Percentiles rank a stretch among this genome's conserved stretches.
phyloP scores from a whole-genome alignment of 2,329 filamentous ascomycete species.

The Eutypella sp. region DNA sequence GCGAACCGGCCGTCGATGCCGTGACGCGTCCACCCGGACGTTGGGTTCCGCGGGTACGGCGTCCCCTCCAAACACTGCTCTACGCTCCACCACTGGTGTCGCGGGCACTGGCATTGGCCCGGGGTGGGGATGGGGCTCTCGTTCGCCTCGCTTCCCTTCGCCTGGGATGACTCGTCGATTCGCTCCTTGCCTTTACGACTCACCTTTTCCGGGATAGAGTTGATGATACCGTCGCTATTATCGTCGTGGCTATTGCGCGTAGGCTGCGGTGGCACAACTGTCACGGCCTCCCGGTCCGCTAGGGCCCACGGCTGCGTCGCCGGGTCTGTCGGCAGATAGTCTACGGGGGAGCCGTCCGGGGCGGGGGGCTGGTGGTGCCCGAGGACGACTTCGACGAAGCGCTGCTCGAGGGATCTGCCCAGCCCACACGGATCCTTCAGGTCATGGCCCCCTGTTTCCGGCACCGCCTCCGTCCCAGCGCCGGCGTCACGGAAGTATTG shows the following conservation, averaged over 20 bases:
- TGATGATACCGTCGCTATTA: too few relatives aligned
- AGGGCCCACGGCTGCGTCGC: slow-evolving; percentile 12
- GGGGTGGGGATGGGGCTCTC: slow-evolving; percentile 14
- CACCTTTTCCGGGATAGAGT: too few relatives aligned
- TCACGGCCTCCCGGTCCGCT: slow-evolving; percentile 19
- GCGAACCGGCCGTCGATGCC: slow-evolving; percentile 40
- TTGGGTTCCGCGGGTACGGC: slow-evolving; percentile 28
- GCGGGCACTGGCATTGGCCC: too few relatives aligned
- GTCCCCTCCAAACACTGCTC: background rate
- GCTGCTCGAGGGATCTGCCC: slow-evolving; percentile 36
- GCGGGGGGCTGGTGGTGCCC: slow-evolving; percentile 34
- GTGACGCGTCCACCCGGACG: slow-evolving; percentile 34
- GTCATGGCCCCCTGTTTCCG: too few relatives aligned
- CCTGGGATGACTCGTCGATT: too few relatives aligned
- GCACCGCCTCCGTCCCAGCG: too few relatives aligned
- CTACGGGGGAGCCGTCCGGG: slow-evolving; percentile 27
- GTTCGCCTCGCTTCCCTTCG: too few relatives aligned
- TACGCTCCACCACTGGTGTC: slow-evolving; percentile 1
- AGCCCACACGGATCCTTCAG: slow-evolving; percentile 37
- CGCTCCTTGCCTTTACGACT: too few relatives aligned
- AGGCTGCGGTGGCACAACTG: too few relatives aligned
- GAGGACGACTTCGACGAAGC: slow-evolving; percentile 41
- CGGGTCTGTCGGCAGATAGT: slow-evolving; percentile 26
- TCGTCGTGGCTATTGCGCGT: too few relatives aligned
- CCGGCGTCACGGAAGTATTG: slow-evolving; percentile 27